These are phyloP conservation scores for Starmerella geochares DNA, from an alignment of 805 yeast genomes.

Conservation along the genomic window DNA sequence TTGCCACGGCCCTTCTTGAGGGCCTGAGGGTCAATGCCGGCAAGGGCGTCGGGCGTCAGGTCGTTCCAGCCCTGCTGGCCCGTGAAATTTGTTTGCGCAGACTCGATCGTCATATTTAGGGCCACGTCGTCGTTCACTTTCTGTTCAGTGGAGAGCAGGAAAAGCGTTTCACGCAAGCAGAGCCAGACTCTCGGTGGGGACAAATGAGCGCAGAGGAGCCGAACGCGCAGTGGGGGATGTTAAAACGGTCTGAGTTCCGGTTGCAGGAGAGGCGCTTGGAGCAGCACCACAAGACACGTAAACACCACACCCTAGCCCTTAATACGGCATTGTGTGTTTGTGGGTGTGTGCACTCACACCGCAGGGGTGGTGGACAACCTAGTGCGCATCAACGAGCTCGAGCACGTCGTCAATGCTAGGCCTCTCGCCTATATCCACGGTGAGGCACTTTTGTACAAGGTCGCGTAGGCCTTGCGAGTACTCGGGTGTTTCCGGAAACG, in stretches of 20 bases:
- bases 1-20: conserved; percentile 4
- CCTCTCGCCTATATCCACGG: conserved; percentile 49
- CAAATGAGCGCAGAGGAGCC: too few species aligned
- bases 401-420: conserved; percentile 54
- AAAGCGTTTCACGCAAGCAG: background rate
- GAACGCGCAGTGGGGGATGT: too few species aligned
- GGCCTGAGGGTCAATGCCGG: conserved; percentile 3
- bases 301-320: conserved; percentile 1
- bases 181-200: too few species aligned
- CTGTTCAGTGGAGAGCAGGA: too few species aligned
- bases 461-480: conserved; percentile 50
- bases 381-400: background rate
- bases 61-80: conserved; percentile 29
- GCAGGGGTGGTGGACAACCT: too few species aligned
- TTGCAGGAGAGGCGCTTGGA: too few species aligned
- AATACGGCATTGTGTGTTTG: background rate
- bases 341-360: too few species aligned
- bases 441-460: conserved; percentile 51
- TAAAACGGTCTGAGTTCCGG: too few species aligned
- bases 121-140: background rate
- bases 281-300: conserved; percentile 1
- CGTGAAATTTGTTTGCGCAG: conserved; percentile 25
- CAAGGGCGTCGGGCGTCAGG: conserved; percentile 19
- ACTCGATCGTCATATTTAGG: conserved; percentile 14
- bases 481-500: conserved; percentile 43